Percentiles rank a stretch among this genome's conserved stretches.
Evolutionary conservation across 2,329 filamentous ascomycete genomes (phyloP).

Genomic region (Alternaria incomplexa): DNA sequence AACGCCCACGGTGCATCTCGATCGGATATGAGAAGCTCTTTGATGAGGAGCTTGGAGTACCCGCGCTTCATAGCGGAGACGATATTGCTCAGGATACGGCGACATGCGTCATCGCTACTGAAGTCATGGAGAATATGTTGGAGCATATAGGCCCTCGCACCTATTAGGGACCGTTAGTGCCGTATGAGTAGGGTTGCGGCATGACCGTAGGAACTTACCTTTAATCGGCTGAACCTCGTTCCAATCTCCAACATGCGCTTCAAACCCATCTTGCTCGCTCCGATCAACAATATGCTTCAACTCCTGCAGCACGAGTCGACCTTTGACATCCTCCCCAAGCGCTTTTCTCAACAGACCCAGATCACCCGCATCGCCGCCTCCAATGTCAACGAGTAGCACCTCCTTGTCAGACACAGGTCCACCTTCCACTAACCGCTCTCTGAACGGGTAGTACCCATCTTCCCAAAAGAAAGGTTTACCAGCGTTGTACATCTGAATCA

Average conservation of each 20-base stretch:
- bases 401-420: not conserved
- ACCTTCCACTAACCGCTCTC: not conserved
- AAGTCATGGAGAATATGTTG: not conserved
- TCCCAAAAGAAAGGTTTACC: conserved; percentile 18
- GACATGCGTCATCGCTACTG: not conserved
- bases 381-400: not conserved
- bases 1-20: not conserved
- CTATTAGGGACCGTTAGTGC: rapidly evolving
- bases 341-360: not conserved
- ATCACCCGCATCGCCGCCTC: not conserved
- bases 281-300: conserved; percentile 15
- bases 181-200: too few species aligned
- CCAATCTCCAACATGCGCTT: not conserved
- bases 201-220: not conserved
- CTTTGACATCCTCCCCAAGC: not conserved
- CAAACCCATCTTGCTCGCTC: conserved; percentile 5
- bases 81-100: not conserved
- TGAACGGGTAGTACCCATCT: conserved; percentile 1
- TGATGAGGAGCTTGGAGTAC: not conserved
- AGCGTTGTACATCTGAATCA: conserved; percentile 17
- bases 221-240: not conserved
- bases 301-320: conserved; percentile 16
- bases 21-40: not conserved
- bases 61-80: not conserved
- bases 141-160: not conserved